Evolutionary conservation across 768 basidiomycete genomes (phyloP).

Genomic region (Kwoniella sp.): DNA sequence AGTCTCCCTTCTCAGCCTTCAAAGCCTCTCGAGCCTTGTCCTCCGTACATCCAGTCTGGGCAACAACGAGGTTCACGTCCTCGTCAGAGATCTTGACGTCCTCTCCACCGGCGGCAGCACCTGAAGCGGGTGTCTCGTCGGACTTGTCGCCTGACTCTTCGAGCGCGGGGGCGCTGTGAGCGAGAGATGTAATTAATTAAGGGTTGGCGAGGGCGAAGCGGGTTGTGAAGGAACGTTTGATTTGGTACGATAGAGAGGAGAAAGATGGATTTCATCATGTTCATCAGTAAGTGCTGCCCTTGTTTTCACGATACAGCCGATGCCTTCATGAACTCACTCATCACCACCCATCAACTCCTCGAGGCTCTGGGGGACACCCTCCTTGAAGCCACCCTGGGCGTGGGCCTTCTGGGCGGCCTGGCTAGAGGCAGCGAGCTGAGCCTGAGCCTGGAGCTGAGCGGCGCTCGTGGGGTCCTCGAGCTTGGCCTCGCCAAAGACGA

Average conservation of each 20-base stretch:
- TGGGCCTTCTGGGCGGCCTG: slow-evolving; percentile 57
- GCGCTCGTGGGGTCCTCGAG: slow-evolving; percentile 52
- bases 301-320: not conserved
- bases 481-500: slow-evolving; percentile 91
- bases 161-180: slow-evolving; percentile 49
- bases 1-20: slow-evolving; percentile 87
- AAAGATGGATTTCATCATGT: not conserved
- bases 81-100: slow-evolving; percentile 69
- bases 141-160: slow-evolving; percentile 25
- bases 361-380: slow-evolving; percentile 69
- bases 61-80: slow-evolving; percentile 93
- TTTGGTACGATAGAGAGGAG: not conserved
- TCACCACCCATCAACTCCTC: slow-evolving; percentile 53
- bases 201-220: not conserved
- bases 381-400: slow-evolving; percentile 66
- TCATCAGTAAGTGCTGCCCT: not conserved
- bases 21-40: slow-evolving; percentile 88
- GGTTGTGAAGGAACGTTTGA: not conserved
- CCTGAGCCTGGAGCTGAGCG: slow-evolving; percentile 62
- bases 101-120: slow-evolving; percentile 16
- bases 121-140: slow-evolving; percentile 26
- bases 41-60: slow-evolving; percentile 81
- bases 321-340: slow-evolving; percentile 43
- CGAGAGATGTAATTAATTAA: not conserved
- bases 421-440: slow-evolving; percentile 66